Conservation (phyloP, 164 flowering plant genomes). For the Magnolia changhungtana region DNA sequence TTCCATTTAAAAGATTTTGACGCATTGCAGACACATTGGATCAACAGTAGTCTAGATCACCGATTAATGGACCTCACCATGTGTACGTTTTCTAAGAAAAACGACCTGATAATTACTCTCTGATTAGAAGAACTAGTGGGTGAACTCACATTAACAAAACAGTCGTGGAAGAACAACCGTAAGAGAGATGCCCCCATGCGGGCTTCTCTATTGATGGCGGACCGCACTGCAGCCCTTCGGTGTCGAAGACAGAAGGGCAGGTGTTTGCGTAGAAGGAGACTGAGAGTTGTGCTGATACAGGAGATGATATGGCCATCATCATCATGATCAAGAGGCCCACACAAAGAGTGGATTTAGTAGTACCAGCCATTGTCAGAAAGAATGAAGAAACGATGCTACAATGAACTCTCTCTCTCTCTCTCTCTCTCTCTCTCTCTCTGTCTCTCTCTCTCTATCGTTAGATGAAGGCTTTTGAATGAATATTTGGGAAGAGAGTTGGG, state of each 20-base stretch:
- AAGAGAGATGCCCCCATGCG: conserved; percentile 41
- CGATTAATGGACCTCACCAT: no score
- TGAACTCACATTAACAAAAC: conserved; percentile 28
- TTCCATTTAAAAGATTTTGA: not conserved
- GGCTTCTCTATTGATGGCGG: conserved; percentile 24
- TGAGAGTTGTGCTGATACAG: conserved; percentile 26
- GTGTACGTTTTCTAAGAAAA: not conserved
- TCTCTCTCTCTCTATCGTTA: no score
- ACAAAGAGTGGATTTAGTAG: not conserved
- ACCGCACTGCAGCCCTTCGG: conserved; percentile 14
- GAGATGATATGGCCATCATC: conserved; percentile 3
- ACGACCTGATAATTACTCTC: not conserved
- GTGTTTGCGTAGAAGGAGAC: conserved; percentile 24
- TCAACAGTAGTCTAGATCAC: no score
- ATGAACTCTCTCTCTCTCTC: not conserved
- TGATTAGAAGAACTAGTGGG: not conserved
- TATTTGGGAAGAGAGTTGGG: not conserved
- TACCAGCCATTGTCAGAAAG: not conserved
- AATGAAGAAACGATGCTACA: not conserved
- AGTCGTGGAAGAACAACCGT: conserved; percentile 44
- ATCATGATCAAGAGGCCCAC: not conserved
- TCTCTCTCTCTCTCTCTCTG: no score
- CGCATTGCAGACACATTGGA: no score
- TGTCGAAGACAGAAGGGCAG: conserved; percentile 34
- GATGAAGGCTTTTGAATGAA: not conserved